Evolutionary conservation across 2,329 filamentous ascomycete genomes (phyloP).

Genomic region (Stachybotrys chartarum): DNA sequence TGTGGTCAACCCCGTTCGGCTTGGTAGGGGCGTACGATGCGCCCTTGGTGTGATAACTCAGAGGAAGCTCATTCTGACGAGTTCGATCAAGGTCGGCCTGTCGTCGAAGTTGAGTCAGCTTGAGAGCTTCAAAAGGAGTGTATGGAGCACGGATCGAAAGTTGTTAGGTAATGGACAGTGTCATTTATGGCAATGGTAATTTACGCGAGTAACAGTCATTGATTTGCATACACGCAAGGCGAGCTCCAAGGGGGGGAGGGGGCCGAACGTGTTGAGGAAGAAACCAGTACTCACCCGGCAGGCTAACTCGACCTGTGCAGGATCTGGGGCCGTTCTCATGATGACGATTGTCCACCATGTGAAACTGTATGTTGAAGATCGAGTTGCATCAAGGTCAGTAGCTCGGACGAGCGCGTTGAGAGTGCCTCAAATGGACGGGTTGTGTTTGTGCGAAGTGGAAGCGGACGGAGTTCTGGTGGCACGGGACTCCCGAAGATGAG

Average conservation of each 20-base stretch:
- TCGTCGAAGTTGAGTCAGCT: background rate
- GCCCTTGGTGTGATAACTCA: slow-evolving; percentile 5
- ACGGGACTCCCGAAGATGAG: no score
- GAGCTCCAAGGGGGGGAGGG: background rate
- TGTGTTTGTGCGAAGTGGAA: no score
- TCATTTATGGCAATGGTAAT: no score
- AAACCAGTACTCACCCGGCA: background rate
- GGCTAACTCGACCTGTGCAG: background rate
- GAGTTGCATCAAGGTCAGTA: no score
- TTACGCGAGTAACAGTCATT: no score
- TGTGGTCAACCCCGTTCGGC: slow-evolving; percentile 7
- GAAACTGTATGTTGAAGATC: no score
- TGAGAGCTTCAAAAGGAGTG: background rate
- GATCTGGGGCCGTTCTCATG: background rate
- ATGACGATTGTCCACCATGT: background rate
- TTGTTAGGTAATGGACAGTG: background rate
- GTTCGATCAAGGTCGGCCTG: slow-evolving; percentile 14
- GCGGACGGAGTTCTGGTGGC: no score
- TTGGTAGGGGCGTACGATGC: slow-evolving; percentile 8
- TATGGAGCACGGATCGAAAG: background rate
- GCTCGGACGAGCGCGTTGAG: no score
- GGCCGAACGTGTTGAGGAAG: background rate
- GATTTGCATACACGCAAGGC: no score
- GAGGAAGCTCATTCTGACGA: slow-evolving; percentile 16
- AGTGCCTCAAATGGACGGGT: no score